Conservation (phyloP, 257 asterid species). For the Leptodermis oblonga region DNA sequence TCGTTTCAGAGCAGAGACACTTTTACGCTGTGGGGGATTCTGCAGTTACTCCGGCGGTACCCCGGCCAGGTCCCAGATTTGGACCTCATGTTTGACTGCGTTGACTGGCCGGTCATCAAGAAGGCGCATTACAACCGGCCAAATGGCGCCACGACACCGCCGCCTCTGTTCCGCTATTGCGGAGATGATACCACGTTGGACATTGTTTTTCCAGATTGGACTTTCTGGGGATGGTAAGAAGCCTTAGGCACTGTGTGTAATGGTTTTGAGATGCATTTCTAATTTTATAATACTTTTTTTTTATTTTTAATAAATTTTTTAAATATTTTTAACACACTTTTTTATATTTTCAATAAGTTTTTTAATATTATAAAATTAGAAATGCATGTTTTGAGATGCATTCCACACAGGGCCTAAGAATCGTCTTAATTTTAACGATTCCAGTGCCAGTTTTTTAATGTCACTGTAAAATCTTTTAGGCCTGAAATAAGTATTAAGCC, state of each 20-base stretch:
- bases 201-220: slow-evolving; percentile 38
- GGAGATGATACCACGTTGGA: slow-evolving; percentile 26
- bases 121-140: slow-evolving; percentile 6
- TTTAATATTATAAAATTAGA: no score
- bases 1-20: slow-evolving; percentile 38
- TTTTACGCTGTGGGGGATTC: slow-evolving; percentile 38
- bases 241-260: no score
- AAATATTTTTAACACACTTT: no score
- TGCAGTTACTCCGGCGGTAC: slow-evolving; percentile 38
- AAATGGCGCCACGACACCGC: slow-evolving; percentile 25
- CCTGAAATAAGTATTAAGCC: slow-evolving; percentile 11
- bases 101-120: slow-evolving; percentile 38
- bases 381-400: no score
- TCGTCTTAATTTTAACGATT: no score
- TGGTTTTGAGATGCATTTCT: no score
- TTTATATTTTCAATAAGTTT: no score
- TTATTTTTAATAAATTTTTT: no score
- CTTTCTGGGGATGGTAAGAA: slow-evolving; percentile 39
- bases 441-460: not conserved
- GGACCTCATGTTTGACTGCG: slow-evolving; percentile 42
- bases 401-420: no score
- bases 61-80: slow-evolving; percentile 40
- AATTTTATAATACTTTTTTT: no score
- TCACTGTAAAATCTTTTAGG: not conserved
- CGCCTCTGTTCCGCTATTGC: slow-evolving; percentile 42